Evolutionary conservation across 2,329 filamentous ascomycete species (phyloP), one percentile per base, ranked within the genome.

Genomic region (Penicillium sclerotigenum): DNA sequence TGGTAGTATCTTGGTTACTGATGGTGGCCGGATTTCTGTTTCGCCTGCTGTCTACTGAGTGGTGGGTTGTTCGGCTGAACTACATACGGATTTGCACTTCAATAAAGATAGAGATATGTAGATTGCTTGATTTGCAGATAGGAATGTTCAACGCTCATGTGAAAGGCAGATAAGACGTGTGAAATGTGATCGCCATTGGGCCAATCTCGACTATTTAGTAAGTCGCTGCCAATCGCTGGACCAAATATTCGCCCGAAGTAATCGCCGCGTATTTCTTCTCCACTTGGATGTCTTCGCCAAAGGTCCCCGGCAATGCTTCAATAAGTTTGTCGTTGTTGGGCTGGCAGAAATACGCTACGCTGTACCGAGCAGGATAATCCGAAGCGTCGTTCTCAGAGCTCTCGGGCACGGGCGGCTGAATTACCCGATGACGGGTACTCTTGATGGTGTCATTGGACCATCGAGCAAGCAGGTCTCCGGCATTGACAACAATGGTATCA

Each of bases 401-500:
- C 14, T 64, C 81, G 3, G 76, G 78, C 4, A 80, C 80, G 16
- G 90, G 89, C 2, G 92, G 92, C 75, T 96, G 89, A 5, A 97
- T 89, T 0, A 97, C 92, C 11, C 91, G 85, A 73, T 97, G 92
- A 58, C 91, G 84, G 4, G 92, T 97, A 69, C 89, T 93, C 77
- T 89, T 91, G 76, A 97, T 96, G 5, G 84, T 88, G 68, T 95
- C 90, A 68, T 97, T 97, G 61, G 88, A 90, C 92, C 91, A 96
- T 50, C 91, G 81, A 1, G 90, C 87, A 47, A 97, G 78, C 63
- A 97, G 71, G 70, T 97, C 92, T 1, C 91, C 92, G 0, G 91
- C 91, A 68, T 97, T 97, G 61, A 96, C 83, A 11, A 97, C 90
- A 38, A 94, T 87, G 0, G 90, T 91, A 52, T 86, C 87, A 34